Evolutionary conservation across 345 rosid genomes (phyloP), one percentile per base, ranked within the genome.

Genomic region (Dovyalis caffra): DNA sequence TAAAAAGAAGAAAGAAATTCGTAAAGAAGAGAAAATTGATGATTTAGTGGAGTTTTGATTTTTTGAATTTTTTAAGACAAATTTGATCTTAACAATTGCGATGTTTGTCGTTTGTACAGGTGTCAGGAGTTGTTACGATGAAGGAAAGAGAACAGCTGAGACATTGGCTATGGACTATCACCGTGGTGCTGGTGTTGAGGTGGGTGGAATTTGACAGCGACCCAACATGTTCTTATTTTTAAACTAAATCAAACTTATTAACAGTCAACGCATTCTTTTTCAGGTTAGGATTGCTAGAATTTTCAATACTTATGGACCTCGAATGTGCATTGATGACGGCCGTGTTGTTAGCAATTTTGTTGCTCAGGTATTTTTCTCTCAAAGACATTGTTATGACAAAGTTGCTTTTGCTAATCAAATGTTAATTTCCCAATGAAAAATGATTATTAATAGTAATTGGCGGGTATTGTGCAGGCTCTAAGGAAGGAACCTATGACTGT

Each of bases 261-360:
- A 56, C 61, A 23, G 28, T 2, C 61, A 23, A 14, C 35, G 37
- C 10, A 16, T 26, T 16, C 4, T 28, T 56, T 68, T 85, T 3
- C 93, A 94, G 97, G 97, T 93, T 43, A 90, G 99, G 75, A 95
- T 95, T 83, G 99, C 99, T 34, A 85, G 98, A 69, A 95, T 93
- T 69, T 95, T 95, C 82, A 93, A 93, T 74, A 95, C 99, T 0
- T 95, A 93, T 38, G 99, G 99, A 26, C 99, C 99, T 18, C 87
- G 99, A 25, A 95, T 95, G 99, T 93, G 99, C 87, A 93, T 95
- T 14, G 99, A 95, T 64, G 99, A 95, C 58, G 99, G 99, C 68
- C 97, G 98, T 70, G 99, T 95, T 66, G 99, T 95, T 66, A 95
- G 99, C 80, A 95, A 95, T 75, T 95, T 95, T 68, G 99, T 93